These are phyloP conservation scores for Ophiognomonia clavigignenti-juglandacearum DNA, from an alignment of 2,329 filamentous ascomycete species.

Conservation along the genomic window DNA sequence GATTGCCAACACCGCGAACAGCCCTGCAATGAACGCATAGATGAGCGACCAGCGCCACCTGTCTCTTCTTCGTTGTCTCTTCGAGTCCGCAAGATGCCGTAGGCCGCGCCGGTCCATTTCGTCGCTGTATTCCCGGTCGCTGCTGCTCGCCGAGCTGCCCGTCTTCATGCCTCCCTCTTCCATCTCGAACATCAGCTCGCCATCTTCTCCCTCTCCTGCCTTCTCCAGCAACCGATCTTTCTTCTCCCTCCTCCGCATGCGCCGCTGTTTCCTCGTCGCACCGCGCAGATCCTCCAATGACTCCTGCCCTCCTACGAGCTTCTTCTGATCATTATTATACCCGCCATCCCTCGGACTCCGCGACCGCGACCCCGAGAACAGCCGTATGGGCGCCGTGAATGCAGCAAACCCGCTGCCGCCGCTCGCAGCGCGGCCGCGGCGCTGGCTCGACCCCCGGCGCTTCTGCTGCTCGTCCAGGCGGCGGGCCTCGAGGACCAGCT, in stretches of 20 bases:
- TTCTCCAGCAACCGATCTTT: constrained; percentile 47
- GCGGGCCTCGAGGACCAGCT: constrained; percentile 50
- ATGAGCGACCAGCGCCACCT: constrained; percentile 53
- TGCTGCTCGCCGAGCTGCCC: constrained; percentile 60
- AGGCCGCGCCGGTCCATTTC: constrained; percentile 51
- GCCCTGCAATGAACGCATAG: constrained; percentile 45
- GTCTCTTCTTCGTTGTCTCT: constrained; percentile 43
- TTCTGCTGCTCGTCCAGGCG: constrained; percentile 39
- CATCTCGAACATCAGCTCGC: constrained; percentile 83
- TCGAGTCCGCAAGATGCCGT: constrained; percentile 41
- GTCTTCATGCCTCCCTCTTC: constrained; percentile 72
- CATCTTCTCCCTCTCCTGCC: constrained; percentile 61
- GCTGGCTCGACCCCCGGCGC: constrained; percentile 30
- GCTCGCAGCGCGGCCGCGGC: no score
- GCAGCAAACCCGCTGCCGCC: constrained; percentile 39
- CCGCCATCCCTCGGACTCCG: constrained; percentile 35
- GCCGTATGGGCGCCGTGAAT: constrained; percentile 44
- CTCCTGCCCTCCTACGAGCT: constrained; percentile 20
- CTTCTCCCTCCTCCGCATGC: constrained; percentile 47
- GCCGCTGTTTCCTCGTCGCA: constrained; percentile 46
- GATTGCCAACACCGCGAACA: constrained; percentile 51
- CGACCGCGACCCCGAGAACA: constrained; percentile 34
- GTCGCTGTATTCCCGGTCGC: constrained; percentile 55
- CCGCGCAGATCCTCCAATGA: constrained; percentile 44
- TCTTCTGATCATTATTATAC: no score